phyloP scores from a whole-genome alignment of 345 rosid species.

The Orychophragmus violaceus region DNA sequence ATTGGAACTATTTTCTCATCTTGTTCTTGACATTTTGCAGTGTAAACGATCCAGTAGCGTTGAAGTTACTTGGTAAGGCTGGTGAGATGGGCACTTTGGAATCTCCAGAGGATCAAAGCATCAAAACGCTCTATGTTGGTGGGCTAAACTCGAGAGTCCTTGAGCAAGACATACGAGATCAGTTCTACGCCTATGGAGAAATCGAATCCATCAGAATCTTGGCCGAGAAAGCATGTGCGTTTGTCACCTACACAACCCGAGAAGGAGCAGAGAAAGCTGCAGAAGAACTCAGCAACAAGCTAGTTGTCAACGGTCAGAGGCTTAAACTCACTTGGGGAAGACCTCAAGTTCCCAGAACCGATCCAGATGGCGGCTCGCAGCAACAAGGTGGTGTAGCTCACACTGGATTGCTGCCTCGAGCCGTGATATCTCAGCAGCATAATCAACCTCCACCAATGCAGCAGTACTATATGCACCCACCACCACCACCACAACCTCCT shows the following conservation, averaged over 20 bases:
- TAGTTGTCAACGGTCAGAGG: constrained; percentile 77
- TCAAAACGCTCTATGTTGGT: constrained; percentile 78
- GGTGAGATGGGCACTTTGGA: constrained; percentile 82
- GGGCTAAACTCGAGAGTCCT: constrained; percentile 78
- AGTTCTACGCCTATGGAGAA: constrained; percentile 85
- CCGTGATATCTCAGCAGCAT: constrained; percentile 86
- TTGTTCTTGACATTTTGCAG: constrained; percentile 4
- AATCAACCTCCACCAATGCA: constrained; percentile 57
- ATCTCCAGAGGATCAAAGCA: constrained; percentile 82
- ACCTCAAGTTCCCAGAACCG: constrained; percentile 76
- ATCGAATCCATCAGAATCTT: constrained; percentile 77
- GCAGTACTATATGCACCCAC: constrained; percentile 57
- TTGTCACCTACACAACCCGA: constrained; percentile 83
- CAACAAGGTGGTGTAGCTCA: constrained; percentile 63
- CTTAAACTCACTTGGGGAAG: constrained; percentile 93
- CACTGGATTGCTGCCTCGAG: constrained; percentile 70
- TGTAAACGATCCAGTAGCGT: constrained; percentile 14
- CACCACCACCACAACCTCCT: constrained; percentile 31
- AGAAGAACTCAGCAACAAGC: constrained; percentile 78
- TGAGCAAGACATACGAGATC: constrained; percentile 77
- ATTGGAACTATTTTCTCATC: background rate
- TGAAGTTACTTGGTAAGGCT: constrained; percentile 22
- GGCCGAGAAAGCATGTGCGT: constrained; percentile 81
- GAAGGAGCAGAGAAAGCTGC: constrained; percentile 98
- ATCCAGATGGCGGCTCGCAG: constrained; percentile 53